Conservation (phyloP, 106 monocot species). For the Acorus calamus region DNA sequence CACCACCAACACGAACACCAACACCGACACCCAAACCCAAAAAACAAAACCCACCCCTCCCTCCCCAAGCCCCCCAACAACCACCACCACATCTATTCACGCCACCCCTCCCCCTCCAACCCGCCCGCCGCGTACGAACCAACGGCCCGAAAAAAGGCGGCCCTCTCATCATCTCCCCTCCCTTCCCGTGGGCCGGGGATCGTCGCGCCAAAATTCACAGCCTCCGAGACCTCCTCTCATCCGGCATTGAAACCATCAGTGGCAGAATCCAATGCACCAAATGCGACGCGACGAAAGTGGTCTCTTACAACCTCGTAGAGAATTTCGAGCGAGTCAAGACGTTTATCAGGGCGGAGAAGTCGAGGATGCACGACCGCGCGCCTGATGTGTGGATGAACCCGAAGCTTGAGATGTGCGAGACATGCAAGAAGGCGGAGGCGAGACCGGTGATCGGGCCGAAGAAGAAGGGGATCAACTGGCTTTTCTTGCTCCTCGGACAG, state of each 20-base stretch:
- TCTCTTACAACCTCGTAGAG: not conserved
- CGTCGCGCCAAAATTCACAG: not conserved
- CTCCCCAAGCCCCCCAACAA: too few relatives aligned
- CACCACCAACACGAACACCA: too few relatives aligned
- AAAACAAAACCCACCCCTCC: too few relatives aligned
- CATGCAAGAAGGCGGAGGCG: not conserved
- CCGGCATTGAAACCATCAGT: not conserved
- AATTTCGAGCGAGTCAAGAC: not conserved
- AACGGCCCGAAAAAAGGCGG: too few relatives aligned
- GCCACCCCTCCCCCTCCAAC: too few relatives aligned
- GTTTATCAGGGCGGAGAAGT: not conserved
- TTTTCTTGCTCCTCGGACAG: slow-evolving; percentile 1
- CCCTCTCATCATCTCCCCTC: too few relatives aligned
- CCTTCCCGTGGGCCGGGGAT: not conserved
- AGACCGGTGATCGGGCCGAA: not conserved
- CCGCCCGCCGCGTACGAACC: too few relatives aligned
- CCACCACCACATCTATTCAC: too few relatives aligned
- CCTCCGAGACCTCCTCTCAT: not conserved
- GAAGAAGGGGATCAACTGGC: not conserved
- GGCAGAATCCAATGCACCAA: not conserved
- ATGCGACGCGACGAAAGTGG: not conserved
- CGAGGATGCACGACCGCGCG: not conserved
- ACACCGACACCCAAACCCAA: too few relatives aligned
- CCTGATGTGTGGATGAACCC: slow-evolving; percentile 1
- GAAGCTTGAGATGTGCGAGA: not conserved